phyloP scores from a whole-genome alignment of 2,329 filamentous ascomycete genomes.

The Paraconiothyrium brasiliense region DNA sequence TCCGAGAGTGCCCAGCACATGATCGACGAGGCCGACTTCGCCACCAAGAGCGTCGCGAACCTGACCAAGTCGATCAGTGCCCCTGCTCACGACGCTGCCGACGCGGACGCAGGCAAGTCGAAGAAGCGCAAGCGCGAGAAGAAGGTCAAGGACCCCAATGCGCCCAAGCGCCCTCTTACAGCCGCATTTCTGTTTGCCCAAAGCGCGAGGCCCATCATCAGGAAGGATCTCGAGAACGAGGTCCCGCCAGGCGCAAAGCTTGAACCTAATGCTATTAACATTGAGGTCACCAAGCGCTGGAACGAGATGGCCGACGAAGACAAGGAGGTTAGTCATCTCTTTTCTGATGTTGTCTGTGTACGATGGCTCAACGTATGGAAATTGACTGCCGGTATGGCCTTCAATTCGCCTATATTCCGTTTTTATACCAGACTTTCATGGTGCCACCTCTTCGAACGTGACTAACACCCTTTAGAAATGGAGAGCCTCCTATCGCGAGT shows the following conservation, averaged over 20 bases:
- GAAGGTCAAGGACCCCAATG: slow-evolving; percentile 79
- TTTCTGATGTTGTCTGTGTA: too few species aligned
- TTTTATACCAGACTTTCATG: neutral
- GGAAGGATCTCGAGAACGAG: slow-evolving; percentile 65
- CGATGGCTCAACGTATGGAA: too few species aligned
- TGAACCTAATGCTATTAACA: slow-evolving; percentile 85
- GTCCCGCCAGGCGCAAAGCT: slow-evolving; percentile 71
- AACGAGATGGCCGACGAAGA: slow-evolving; percentile 76
- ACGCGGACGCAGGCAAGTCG: slow-evolving; percentile 34
- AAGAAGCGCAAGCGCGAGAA: slow-evolving; percentile 88
- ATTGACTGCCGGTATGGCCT: too few species aligned
- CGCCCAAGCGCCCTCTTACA: slow-evolving; percentile 91
- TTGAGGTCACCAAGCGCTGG: slow-evolving; percentile 89
- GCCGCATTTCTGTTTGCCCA: slow-evolving; percentile 97
- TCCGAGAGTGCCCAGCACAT: slow-evolving; percentile 53
- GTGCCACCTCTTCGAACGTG: neutral
- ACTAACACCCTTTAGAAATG: slow-evolving; percentile 37
- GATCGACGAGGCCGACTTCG: slow-evolving; percentile 38
- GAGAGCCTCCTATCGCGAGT: slow-evolving; percentile 62
- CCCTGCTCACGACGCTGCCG: slow-evolving; percentile 24
- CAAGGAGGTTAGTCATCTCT: slow-evolving; percentile 66
- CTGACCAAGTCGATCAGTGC: slow-evolving; percentile 21
- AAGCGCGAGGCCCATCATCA: slow-evolving; percentile 83
- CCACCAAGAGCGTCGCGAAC: slow-evolving; percentile 33
- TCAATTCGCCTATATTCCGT: neutral